These are phyloP conservation scores for Grammothele lineata DNA, from an alignment of 768 basidiomycete genomes.

Conservation along the genomic window DNA sequence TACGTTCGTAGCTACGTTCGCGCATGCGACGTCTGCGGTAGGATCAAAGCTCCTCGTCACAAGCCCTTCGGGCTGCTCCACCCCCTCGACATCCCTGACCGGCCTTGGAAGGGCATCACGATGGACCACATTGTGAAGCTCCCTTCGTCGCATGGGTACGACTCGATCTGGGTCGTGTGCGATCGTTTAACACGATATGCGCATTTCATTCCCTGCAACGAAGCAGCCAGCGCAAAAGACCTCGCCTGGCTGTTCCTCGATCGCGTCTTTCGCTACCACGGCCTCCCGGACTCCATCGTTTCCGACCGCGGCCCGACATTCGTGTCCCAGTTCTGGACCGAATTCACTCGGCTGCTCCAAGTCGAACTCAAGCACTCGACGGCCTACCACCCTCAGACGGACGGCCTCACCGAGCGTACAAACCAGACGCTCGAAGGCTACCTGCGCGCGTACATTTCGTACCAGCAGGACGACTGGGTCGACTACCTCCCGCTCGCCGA, in stretches of 20 bases:
- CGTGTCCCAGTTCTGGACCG: slow-evolving; percentile 5
- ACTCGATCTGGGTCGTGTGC: slow-evolving; percentile 19
- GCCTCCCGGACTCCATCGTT: slow-evolving; percentile 11
- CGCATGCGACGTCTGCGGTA: slow-evolving; percentile 27
- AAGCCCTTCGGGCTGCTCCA: slow-evolving; percentile 27
- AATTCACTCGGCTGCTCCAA: background rate
- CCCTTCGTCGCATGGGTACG: slow-evolving; percentile 16
- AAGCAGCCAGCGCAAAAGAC: background rate
- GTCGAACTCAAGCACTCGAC: slow-evolving; percentile 25
- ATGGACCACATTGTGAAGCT: slow-evolving; percentile 26
- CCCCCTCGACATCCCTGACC: slow-evolving; percentile 27
- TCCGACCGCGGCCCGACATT: slow-evolving; percentile 15
- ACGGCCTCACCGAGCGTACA: slow-evolving; percentile 32
- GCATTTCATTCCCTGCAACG: slow-evolving; percentile 4
- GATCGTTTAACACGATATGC: slow-evolving; percentile 8
- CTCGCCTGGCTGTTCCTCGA: background rate
- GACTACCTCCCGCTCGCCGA: slow-evolving; percentile 35
- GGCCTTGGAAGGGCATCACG: slow-evolving; percentile 17
- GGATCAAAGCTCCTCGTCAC: slow-evolving; percentile 25
- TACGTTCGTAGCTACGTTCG: slow-evolving; percentile 29
- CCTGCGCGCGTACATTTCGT: slow-evolving; percentile 30
- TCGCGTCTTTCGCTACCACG: slow-evolving; percentile 12
- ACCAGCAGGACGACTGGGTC: slow-evolving; percentile 40
- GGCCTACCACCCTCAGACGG: slow-evolving; percentile 40
- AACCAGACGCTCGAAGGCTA: slow-evolving; percentile 36